Conservation (phyloP, 2,329 filamentous ascomycete species). For the Aureobasidium sp. region DNA sequence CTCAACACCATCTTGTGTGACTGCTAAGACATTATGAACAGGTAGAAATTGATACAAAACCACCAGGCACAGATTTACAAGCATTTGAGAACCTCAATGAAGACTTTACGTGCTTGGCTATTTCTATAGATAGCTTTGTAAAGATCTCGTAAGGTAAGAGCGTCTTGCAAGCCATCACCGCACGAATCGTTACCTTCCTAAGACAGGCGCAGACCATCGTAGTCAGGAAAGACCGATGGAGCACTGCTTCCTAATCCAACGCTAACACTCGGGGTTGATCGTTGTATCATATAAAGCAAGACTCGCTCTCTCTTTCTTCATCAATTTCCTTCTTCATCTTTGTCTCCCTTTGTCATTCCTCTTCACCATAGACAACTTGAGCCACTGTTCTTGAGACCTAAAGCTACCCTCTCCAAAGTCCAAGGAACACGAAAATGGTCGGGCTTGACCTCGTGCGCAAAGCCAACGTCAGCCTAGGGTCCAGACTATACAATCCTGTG, state of each 20-base stretch:
- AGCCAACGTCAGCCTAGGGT: not conserved
- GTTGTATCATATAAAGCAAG: not conserved
- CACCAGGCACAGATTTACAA: too few relatives aligned
- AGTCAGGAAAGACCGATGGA: not conserved
- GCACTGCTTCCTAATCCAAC: not conserved
- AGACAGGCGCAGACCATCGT: not conserved
- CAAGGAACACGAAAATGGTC: not conserved
- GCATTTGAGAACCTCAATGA: not conserved
- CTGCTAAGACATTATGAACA: not conserved
- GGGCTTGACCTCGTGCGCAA: not conserved
- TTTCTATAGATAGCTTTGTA: not conserved
- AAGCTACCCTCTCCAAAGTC: not conserved
- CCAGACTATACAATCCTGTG: constrained; percentile 6
- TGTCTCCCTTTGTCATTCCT: not conserved
- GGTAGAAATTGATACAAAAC: not conserved
- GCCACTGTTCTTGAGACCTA: too few relatives aligned
- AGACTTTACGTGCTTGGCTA: not conserved
- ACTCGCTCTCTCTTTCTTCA: not conserved
- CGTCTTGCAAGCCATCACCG: not conserved
- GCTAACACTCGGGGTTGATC: too few relatives aligned
- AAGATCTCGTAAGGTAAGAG: not conserved
- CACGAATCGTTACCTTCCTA: not conserved
- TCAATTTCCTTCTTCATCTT: not conserved
- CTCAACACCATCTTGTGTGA: not conserved
- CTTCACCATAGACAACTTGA: not conserved